Evolutionary conservation across 805 yeast species (phyloP).

Genomic region (Hanseniaspora occidentalis): DNA sequence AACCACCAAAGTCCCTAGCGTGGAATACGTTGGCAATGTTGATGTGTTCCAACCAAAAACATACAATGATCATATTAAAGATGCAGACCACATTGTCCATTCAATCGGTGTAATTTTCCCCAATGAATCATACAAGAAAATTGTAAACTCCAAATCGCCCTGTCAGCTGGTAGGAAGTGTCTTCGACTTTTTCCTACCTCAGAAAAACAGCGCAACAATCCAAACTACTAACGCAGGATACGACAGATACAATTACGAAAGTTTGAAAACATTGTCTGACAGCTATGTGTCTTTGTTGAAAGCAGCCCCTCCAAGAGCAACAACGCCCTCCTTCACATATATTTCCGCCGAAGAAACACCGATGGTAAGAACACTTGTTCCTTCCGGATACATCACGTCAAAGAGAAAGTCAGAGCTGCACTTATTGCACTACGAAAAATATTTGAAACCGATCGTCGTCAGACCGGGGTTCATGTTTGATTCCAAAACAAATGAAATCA

Average conservation of each 20-base stretch:
- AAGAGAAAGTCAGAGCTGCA: constrained; percentile 69
- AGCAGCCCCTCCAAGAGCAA: constrained; percentile 12
- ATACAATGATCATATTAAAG: constrained; percentile 34
- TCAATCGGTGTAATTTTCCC: constrained; percentile 69
- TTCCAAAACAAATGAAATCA: constrained; percentile 23
- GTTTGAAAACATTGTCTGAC: constrained; percentile 54
- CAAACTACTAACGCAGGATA: constrained; percentile 30
- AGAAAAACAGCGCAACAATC: constrained; percentile 8
- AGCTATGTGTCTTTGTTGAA: constrained; percentile 8
- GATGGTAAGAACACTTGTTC: constrained; percentile 29
- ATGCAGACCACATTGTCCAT: constrained; percentile 63
- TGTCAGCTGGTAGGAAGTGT: constrained; percentile 5
- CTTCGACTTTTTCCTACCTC: constrained; percentile 3
- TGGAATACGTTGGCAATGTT: constrained; percentile 34
- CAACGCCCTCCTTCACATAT: constrained; percentile 42
- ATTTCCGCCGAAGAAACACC: constrained; percentile 72
- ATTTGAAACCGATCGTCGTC: constrained; percentile 47
- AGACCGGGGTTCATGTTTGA: constrained; percentile 84
- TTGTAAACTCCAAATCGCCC: constrained; percentile 22
- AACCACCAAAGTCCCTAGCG: constrained; percentile 37
- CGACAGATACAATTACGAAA: constrained; percentile 53
- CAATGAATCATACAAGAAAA: constrained; percentile 51
- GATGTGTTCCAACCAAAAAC: constrained; percentile 55
- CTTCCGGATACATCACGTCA: constrained; percentile 58
- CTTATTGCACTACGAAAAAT: constrained; percentile 28